Percentiles rank a stretch among this genome's conserved stretches.
phyloP scores from a whole-genome alignment of 2,329 filamentous ascomycete species.

The Colletotrichum filicis region DNA sequence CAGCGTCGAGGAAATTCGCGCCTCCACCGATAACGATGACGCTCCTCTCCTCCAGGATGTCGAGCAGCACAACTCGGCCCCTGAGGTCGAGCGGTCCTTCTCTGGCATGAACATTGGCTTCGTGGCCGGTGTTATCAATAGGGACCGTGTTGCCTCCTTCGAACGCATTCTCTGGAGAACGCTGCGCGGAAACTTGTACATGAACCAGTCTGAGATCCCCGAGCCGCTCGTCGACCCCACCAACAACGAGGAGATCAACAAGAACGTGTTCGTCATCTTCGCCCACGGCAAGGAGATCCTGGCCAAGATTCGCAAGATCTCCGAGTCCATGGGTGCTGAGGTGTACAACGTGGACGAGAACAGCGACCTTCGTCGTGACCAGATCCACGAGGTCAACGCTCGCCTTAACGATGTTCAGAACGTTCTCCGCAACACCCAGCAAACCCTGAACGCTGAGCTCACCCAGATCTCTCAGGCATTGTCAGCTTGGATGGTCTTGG shows the following conservation, averaged over 20 bases:
- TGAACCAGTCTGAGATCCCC: conserved; percentile 99
- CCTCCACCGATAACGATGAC: conserved; percentile 90
- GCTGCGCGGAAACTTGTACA: conserved; percentile 96
- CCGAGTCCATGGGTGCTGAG: conserved; percentile 94
- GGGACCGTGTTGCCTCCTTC: conserved; percentile 93
- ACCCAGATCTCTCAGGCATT: conserved; percentile 92
- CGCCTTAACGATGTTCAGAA: conserved; percentile 91
- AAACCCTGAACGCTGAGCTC: conserved; percentile 91
- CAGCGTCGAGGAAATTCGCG: conserved; percentile 95
- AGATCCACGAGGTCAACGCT: conserved; percentile 97
- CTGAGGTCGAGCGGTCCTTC: conserved; percentile 85
- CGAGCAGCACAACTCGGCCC: conserved; percentile 78
- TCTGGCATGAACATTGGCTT: conserved; percentile 99
- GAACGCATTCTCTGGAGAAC: conserved; percentile 98
- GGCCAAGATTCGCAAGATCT: conserved; percentile 98
- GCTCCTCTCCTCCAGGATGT: conserved; percentile 93
- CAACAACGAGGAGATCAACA: conserved; percentile 91
- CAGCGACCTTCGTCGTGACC: conserved; percentile 91
- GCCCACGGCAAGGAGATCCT: conserved; percentile 98
- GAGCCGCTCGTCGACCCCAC: conserved; percentile 91
- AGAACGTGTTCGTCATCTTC: conserved; percentile 99
- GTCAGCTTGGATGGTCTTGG: conserved; percentile 96
- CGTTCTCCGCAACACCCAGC: conserved; percentile 94
- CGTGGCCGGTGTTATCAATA: conserved; percentile 93
- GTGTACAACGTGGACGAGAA: conserved; percentile 98